Evolutionary conservation across 495 filamentous ascomycete species (phyloP).

Genomic region (Astrocystis sublimbata): DNA sequence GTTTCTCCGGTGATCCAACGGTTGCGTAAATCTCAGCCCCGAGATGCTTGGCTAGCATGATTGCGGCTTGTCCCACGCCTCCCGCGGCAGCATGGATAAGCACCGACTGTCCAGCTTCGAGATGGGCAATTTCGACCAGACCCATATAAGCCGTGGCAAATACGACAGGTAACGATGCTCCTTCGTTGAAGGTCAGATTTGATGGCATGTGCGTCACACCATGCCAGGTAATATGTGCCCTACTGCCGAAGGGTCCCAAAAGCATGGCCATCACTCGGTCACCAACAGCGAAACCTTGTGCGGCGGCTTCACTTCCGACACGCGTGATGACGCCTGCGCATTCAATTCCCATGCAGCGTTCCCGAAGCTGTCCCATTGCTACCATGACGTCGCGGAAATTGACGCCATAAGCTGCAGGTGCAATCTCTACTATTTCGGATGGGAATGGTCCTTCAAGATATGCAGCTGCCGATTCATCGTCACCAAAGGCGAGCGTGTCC

Average conservation of each 20-base stretch:
- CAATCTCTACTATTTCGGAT: constrained; percentile 41
- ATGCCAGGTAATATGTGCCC: constrained; percentile 27
- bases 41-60: constrained; percentile 43
- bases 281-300: constrained; percentile 36
- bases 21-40: constrained; percentile 53
- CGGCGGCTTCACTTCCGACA: constrained; percentile 17
- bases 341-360: constrained; percentile 18
- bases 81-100: constrained; percentile 54
- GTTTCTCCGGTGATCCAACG: constrained; percentile 40
- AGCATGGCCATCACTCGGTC: constrained; percentile 39
- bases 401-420: constrained; percentile 44
- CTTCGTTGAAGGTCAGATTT: constrained; percentile 46
- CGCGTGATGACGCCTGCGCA: constrained; percentile 32
- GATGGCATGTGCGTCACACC: constrained; percentile 40
- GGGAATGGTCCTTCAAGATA: constrained; percentile 18
- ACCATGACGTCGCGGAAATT: constrained; percentile 50
- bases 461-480: constrained; percentile 16
- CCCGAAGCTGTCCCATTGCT: constrained; percentile 47
- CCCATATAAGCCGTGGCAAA: constrained; percentile 53
- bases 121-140: constrained; percentile 28
- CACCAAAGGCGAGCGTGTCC: constrained; percentile 33
- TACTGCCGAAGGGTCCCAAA: background rate
- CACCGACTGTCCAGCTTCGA: constrained; percentile 44
- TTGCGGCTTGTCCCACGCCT: constrained; percentile 53
- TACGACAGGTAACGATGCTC: constrained; percentile 53